Evolutionary conservation across 1,284 basidiomycete genomes (phyloP), one percentile per base, ranked within the genome.

Genomic region (Heterobasidion occidentale): DNA sequence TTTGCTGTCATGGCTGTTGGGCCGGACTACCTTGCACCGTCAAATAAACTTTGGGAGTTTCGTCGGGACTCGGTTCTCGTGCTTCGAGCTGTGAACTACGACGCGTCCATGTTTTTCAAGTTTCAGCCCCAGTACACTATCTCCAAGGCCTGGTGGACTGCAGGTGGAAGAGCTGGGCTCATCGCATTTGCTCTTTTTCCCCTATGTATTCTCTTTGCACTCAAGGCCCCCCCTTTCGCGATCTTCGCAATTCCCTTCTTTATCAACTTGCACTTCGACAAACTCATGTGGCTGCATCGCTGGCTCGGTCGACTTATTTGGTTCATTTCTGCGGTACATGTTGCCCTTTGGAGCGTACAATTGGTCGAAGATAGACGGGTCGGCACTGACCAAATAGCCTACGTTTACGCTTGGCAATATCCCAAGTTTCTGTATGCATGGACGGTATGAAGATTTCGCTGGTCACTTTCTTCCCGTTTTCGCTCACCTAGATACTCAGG

Each of bases 221-320:
- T 94, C 67, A 94, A 93, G 68, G 78, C 88, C 3, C 84, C 88
- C 11, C 92, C 92, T 0, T 87, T 92, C 64, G 91, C 90, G 52
- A 65, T 93, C 48, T 82, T 93, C 63, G 83, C 90, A n/a, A 74
- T 87, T 27, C 80, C 83, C 0, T 80, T 81, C 59, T 76, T 88
- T 58, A 80, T 83, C 27, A 83, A 89, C 54, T 69, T 91, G 36
- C 81, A 85, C 62, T 87, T 89, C 62, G 92, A 94, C 73, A 90
- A 91, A 64, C 80, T 92, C 20, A 74, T 80, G 4, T 78, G 81
- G 67, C 71, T 91, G 11, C 90, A 92, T 71, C 80, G 82, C 46
- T 88, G 84, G 79, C 74, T 80, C 5, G 92, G 87, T 3, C 76
- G 88, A 55, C 71, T 94, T 45, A 77, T 93, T 38, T 94, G 86